Percentiles rank a stretch among this genome's conserved stretches.
phyloP scores from a whole-genome alignment of 768 basidiomycete genomes.

The Agaricus blazei region DNA sequence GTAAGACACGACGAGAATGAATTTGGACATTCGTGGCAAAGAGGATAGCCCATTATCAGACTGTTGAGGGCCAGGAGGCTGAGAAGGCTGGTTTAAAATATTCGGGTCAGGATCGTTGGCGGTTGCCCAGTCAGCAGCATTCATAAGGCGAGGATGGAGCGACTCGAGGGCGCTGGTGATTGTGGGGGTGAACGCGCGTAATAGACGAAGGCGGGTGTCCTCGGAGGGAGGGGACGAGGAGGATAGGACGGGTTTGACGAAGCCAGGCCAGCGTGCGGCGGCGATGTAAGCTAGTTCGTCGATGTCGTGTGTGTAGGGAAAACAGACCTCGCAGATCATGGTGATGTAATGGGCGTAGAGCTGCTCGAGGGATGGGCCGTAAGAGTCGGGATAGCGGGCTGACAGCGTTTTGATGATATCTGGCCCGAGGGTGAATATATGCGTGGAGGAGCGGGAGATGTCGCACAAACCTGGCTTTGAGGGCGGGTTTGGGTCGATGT shows the following conservation, averaged over 20 bases:
- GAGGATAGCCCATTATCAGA: constrained; percentile 22
- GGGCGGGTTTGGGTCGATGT: constrained; percentile 48
- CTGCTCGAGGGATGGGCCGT: constrained; percentile 49
- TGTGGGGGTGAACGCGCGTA: constrained; percentile 56
- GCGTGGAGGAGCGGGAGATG: background rate
- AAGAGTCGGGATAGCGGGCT: constrained; percentile 32
- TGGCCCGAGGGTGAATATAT: constrained; percentile 6
- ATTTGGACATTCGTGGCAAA: constrained; percentile 68
- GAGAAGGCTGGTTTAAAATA: constrained; percentile 27
- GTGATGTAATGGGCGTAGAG: constrained; percentile 63
- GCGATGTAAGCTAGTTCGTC: constrained; percentile 72
- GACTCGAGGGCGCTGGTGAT: constrained; percentile 58
- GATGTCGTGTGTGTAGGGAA: constrained; percentile 60
- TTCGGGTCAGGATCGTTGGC: constrained; percentile 42
- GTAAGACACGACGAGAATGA: constrained; percentile 70
- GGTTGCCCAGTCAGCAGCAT: constrained; percentile 58
- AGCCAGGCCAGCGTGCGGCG: constrained; percentile 78
- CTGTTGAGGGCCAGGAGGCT: background rate
- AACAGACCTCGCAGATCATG: constrained; percentile 55
- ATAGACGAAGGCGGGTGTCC: constrained; percentile 63
- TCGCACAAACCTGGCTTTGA: constrained; percentile 49
- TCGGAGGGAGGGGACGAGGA: constrained; percentile 32
- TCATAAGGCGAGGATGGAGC: constrained; percentile 64
- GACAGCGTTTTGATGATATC: constrained; percentile 32
- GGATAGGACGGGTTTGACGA: constrained; percentile 57